Evolutionary conservation across 2,329 filamentous ascomycete species (phyloP).

Genomic region (Xylariales sp.): DNA sequence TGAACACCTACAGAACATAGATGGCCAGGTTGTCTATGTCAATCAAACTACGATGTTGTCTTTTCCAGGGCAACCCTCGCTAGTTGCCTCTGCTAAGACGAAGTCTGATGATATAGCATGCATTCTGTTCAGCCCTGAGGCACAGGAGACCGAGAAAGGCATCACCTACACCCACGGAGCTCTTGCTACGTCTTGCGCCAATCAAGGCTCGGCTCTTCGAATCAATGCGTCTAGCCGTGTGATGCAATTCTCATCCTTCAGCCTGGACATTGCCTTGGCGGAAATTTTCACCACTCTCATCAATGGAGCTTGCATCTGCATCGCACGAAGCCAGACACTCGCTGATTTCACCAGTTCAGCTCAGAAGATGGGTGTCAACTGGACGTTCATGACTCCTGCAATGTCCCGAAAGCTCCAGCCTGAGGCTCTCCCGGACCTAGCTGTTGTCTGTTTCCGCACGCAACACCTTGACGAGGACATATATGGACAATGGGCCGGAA

Average conservation of each 20-base stretch:
- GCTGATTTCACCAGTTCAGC: conserved; percentile 37
- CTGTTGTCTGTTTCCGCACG: conserved; percentile 34
- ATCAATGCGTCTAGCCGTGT: conserved; percentile 50
- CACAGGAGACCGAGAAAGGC: conserved; percentile 53
- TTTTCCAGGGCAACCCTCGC: conserved; percentile 23
- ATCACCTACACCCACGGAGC: conserved; percentile 59
- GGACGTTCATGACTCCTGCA: conserved; percentile 45
- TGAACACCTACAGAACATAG: conserved; percentile 32
- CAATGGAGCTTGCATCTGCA: conserved; percentile 46
- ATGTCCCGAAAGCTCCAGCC: conserved; percentile 33
- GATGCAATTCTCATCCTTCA: conserved; percentile 53
- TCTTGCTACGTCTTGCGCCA: conserved; percentile 48
- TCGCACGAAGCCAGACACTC: conserved; percentile 33
- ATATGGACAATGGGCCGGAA: conserved; percentile 40
- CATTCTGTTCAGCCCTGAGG: conserved; percentile 56
- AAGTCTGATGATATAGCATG: conserved; percentile 50
- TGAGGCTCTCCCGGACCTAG: conserved; percentile 19
- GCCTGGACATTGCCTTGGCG: conserved; percentile 48
- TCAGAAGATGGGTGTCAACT: conserved; percentile 35
- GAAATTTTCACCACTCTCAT: conserved; percentile 50
- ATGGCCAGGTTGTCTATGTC: conserved; percentile 35
- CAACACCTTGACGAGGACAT: conserved; percentile 46
- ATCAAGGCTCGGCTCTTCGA: conserved; percentile 44
- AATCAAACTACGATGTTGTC: conserved; percentile 35
- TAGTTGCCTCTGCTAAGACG: conserved; percentile 24